Percentiles rank a stretch among this genome's conserved stretches.
These are phyloP conservation scores for Eimeria sp. DNA, from an alignment of 169 alveolate genomes.

Conservation along the genomic window DNA sequence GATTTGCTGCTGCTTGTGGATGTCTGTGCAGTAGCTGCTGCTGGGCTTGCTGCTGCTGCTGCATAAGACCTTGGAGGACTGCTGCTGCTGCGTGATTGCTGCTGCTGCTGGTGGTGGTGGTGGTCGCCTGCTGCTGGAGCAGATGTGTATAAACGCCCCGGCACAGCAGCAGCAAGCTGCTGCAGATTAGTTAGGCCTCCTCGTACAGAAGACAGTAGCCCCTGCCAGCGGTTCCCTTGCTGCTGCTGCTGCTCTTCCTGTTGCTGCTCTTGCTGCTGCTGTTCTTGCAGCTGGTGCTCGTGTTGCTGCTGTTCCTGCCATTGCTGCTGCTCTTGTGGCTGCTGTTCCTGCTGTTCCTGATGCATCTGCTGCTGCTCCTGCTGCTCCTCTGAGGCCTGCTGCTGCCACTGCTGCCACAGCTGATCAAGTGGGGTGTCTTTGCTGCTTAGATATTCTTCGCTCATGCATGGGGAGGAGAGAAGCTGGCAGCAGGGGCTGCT, in stretches of 20 bases:
- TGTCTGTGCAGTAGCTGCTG: too few species aligned
- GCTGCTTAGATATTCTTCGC: neutral
- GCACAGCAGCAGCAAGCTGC: neutral
- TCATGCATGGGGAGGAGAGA: neutral
- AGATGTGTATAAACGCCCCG: slow-evolving; percentile 38
- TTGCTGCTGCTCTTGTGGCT: too few species aligned
- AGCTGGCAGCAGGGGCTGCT: slow-evolving; percentile 37
- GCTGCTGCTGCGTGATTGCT: slow-evolving; percentile 11
- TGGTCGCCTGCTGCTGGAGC: neutral
- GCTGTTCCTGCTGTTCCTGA: too few species aligned
- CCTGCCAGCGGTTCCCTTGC: too few species aligned
- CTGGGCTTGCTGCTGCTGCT: neutral
- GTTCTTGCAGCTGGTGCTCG: neutral
- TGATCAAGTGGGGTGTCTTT: neutral
- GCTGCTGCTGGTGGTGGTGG: slow-evolving; percentile 22
- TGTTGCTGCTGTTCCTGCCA: neutral
- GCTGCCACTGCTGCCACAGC: slow-evolving; percentile 4
- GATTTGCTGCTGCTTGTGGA: too few species aligned
- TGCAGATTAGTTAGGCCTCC: too few species aligned
- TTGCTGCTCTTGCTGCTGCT: too few species aligned
- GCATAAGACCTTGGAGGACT: neutral
- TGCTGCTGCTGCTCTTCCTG: too few species aligned
- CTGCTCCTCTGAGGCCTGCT: neutral
- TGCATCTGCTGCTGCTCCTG: too few species aligned
- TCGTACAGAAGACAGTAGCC: too few species aligned